phyloP scores from a whole-genome alignment of 208 protist genomes.

The Trypanosoma avium region DNA sequence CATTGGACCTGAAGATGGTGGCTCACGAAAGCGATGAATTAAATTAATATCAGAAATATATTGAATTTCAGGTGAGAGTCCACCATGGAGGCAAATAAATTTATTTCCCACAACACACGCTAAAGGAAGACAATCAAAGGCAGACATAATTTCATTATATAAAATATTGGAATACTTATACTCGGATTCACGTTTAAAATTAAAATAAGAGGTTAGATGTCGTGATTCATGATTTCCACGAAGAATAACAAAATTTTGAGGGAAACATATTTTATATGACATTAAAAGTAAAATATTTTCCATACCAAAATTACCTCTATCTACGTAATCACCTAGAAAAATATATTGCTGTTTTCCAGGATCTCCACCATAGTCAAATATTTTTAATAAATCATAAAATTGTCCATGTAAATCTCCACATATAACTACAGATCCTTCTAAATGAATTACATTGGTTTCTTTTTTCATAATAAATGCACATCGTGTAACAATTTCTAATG shows the following conservation, averaged over 20 bases:
- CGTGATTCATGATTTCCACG: conserved; percentile 98
- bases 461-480: conserved; percentile 73
- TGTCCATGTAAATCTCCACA: conserved; percentile 97
- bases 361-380: conserved; percentile 93
- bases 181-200: conserved; percentile 94
- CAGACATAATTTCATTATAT: conserved; percentile 91
- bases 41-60: conserved; percentile 81
- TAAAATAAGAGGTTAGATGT: conserved; percentile 97
- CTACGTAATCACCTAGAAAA: conserved; percentile 97
- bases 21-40: conserved; percentile 94
- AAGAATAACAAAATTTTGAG: conserved; percentile 90
- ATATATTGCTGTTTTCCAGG: conserved; percentile 90
- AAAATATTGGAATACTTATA: conserved; percentile 90
- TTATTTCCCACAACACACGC: conserved; percentile 81
- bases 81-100: conserved; percentile 96
- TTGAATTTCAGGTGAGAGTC: conserved; percentile 76
- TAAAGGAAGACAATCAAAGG: conserved; percentile 94
- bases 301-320: conserved; percentile 89
- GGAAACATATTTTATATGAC: conserved; percentile 93
- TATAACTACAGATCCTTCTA: conserved; percentile 80
- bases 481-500: conserved; percentile 64
- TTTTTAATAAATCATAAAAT: conserved; percentile 96
- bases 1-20: conserved; percentile 89
- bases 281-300: conserved; percentile 94
- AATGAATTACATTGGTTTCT: conserved; percentile 84